Conservation (phyloP, 768 basidiomycete species). For the Neoboletus brunneissimus region DNA sequence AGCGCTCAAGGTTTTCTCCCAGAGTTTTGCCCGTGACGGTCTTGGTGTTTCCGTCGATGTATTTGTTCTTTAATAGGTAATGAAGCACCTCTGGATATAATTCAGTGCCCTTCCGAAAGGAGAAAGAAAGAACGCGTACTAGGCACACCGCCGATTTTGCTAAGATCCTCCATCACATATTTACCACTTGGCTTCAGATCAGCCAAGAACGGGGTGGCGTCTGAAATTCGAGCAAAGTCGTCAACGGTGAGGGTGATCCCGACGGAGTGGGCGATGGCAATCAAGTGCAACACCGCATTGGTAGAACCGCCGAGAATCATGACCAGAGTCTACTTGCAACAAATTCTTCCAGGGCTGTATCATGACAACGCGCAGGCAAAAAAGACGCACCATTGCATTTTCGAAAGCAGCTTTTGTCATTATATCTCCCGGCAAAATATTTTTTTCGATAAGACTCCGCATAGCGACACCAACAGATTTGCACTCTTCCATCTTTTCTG, state of each 20-base stretch:
- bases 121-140: constrained; percentile 49
- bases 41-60: constrained; percentile 87
- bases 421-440: constrained; percentile 91
- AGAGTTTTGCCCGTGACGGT: constrained; percentile 90
- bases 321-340: constrained; percentile 67
- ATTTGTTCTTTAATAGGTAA: constrained; percentile 80
- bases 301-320: constrained; percentile 98
- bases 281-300: constrained; percentile 94
- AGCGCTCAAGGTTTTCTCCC: constrained; percentile 89
- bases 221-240: constrained; percentile 92
- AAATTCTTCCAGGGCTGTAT: constrained; percentile 3
- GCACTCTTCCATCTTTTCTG: constrained; percentile 86
- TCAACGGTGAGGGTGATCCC: constrained; percentile 86
- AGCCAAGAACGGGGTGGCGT: constrained; percentile 90
- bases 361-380: constrained; percentile 6
- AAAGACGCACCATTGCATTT: constrained; percentile 81
- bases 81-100: constrained; percentile 65
- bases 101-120: neutral
- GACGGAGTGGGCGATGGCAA: constrained; percentile 95
- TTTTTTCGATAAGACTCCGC: constrained; percentile 83
- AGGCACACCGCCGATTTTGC: constrained; percentile 94
- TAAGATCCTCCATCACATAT: constrained; percentile 98
- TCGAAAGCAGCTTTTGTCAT: constrained; percentile 97
- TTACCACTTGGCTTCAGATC: constrained; percentile 97
- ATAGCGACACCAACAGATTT: constrained; percentile 77